Percentiles rank a stretch among this genome's conserved stretches.
Evolutionary conservation across 1,284 basidiomycete genomes (phyloP).

Genomic region (Fomitopsis pinicola): DNA sequence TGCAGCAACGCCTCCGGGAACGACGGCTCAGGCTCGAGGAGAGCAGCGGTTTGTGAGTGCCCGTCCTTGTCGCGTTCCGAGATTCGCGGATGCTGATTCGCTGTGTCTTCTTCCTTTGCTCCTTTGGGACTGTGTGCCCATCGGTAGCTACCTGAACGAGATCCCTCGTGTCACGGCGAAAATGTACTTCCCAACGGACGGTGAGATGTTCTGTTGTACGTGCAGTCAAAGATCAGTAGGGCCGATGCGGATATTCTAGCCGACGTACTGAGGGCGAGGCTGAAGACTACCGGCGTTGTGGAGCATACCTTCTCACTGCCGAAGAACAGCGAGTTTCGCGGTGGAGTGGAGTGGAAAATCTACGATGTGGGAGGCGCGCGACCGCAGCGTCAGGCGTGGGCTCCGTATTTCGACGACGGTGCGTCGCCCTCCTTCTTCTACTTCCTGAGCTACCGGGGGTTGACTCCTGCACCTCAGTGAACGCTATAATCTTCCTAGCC

Average conservation of each 20-base stretch:
- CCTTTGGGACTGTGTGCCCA: not conserved
- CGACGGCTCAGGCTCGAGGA: conserved; percentile 68
- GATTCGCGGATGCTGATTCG: not conserved
- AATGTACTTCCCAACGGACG: conserved; percentile 75
- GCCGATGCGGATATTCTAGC: conserved; percentile 34
- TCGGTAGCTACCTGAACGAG: conserved; percentile 68
- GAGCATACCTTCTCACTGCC: conserved; percentile 69
- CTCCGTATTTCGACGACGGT: conserved; percentile 81
- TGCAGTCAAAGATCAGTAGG: not conserved
- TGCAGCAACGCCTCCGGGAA: conserved; percentile 56
- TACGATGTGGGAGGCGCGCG: conserved; percentile 79
- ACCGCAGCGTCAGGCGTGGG: conserved; percentile 77
- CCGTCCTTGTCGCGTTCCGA: not conserved
- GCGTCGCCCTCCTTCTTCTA: conserved; percentile 14
- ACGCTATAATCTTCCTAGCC: conserved; percentile 80
- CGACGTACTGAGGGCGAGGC: conserved; percentile 68
- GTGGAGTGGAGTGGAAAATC: conserved; percentile 66
- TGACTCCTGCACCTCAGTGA: conserved; percentile 41
- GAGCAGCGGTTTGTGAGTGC: conserved; percentile 74
- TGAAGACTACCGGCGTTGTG: conserved; percentile 75
- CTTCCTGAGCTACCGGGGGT: not conserved
- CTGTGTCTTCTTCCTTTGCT: not conserved
- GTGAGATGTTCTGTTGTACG: conserved; percentile 34
- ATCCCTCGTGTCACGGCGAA: conserved; percentile 73
- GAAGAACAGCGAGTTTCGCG: conserved; percentile 45